Evolutionary conservation across 768 basidiomycete species (phyloP).

Genomic region (Rhizopogon roseolus): DNA sequence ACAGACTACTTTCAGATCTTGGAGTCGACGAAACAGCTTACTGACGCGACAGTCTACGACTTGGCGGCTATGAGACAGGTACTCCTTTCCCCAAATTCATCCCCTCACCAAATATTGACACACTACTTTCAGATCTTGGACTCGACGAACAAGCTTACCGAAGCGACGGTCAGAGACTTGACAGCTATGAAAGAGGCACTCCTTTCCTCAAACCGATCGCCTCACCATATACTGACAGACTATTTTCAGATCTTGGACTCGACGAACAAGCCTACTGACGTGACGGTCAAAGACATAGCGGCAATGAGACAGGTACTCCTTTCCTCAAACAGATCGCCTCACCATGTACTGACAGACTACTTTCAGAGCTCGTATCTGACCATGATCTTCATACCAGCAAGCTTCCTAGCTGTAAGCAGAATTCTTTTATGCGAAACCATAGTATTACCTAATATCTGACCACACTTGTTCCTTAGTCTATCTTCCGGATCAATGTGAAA

Average conservation of each 20-base stretch:
- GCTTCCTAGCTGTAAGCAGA: slow-evolving; percentile 22
- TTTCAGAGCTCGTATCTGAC: slow-evolving; percentile 39
- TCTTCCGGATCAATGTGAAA: too few relatives aligned
- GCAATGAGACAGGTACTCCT: too few relatives aligned
- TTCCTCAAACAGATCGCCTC: slow-evolving; percentile 15
- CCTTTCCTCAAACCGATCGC: slow-evolving; percentile 15
- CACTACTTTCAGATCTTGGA: slow-evolving; percentile 29
- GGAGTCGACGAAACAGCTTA: slow-evolving; percentile 36
- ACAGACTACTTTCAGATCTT: slow-evolving; percentile 20
- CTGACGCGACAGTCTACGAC: slow-evolving; percentile 27
- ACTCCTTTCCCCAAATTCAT: slow-evolving; percentile 14
- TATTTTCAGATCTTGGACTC: slow-evolving; percentile 35
- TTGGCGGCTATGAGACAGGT: too few relatives aligned
- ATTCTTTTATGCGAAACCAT: too few relatives aligned
- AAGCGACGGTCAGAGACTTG: slow-evolving; percentile 31
- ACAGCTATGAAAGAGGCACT: too few relatives aligned
- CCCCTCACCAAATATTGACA: not conserved
- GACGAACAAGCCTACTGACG: slow-evolving; percentile 21
- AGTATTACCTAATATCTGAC: too few relatives aligned
- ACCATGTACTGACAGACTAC: not conserved
- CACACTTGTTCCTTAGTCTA: too few relatives aligned
- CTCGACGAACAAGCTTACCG: slow-evolving; percentile 28
- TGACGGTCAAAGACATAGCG: slow-evolving; percentile 33
- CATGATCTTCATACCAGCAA: slow-evolving; percentile 30
- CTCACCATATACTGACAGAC: not conserved